Evolutionary conservation across 176 grass and related monocot genomes (phyloP).

Genomic region (Rhynchospora tenuis): DNA sequence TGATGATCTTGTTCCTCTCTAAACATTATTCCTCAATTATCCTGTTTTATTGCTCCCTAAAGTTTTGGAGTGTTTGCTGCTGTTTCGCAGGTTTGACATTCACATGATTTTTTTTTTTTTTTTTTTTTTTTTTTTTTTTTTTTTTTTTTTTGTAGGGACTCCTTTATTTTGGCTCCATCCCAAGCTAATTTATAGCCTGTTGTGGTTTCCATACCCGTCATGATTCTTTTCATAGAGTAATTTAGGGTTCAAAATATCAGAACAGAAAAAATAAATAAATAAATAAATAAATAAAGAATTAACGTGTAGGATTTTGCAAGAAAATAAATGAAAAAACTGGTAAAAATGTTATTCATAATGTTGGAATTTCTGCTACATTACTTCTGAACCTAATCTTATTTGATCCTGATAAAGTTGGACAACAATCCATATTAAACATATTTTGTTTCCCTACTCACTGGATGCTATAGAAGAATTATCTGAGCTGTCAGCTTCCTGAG

Average conservation of each 20-base stretch:
- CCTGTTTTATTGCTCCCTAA: too few relatives aligned
- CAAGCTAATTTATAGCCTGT: too few relatives aligned
- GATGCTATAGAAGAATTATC: background rate
- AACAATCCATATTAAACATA: background rate
- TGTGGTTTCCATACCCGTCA: too few relatives aligned
- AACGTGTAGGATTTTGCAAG: background rate
- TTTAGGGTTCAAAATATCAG: background rate
- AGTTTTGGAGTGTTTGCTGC: too few relatives aligned
- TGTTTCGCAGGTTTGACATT: too few relatives aligned
- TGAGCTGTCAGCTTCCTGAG: background rate
- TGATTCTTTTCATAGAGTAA: too few relatives aligned
- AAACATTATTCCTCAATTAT: too few relatives aligned
- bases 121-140: too few relatives aligned
- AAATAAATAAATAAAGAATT: background rate
- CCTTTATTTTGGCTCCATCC: too few relatives aligned
- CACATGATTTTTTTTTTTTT: too few relatives aligned
- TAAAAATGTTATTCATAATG: background rate
- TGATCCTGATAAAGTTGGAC: background rate
- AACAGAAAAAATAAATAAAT: background rate
- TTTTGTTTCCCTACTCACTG: background rate
- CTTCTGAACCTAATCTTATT: background rate
- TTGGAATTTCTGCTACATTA: background rate
- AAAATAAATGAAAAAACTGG: background rate
- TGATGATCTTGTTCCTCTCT: too few relatives aligned
- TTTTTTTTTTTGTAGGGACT: too few relatives aligned